Evolutionary conservation across 2,329 filamentous ascomycete species (phyloP), one percentile per base, ranked within the genome.

Genomic region (Curvularia eragrostidis): DNA sequence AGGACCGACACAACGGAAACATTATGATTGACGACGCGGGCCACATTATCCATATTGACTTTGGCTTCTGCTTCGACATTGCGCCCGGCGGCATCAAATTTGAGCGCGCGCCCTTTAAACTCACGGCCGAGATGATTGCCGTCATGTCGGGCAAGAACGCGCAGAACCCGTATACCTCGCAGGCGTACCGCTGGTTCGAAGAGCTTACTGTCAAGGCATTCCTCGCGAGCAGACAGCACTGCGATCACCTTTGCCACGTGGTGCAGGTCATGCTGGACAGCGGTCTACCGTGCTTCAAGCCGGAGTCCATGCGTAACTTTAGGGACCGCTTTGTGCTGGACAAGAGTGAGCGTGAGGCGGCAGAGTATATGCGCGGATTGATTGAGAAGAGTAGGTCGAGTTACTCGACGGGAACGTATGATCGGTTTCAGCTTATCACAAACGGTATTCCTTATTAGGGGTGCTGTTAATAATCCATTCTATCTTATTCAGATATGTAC

Each of bases 31-130:
- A 94, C 75, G 92, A 90, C 69, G 89, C 91, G 74, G 91, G 91
- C 9, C 91, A 95, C 72, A 93, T 94, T 55, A 88, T 95, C 59
- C 91, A 95, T 73, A 95, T 95, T 60, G 91, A 95, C 76, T 99
- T 99, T 73, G 95, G 95, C 9, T 99, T 99, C 85, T 98, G 94
- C 80, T 99, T 99, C 79, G 96, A 99, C 73, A 98, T 99, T 68
- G 95, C 93, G 1, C 95, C 95, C 0, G 95, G 95, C 47, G 95
- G 96, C 59, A 93, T 99, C 72, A 94, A 93, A 68, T 99, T 99
- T 74, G 95, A 99, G 82, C 90, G 95, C 23, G 95, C 95, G 0
- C 95, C 95, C 0, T 99, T 99, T 84, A 99, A 99, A 80, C 87
- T 99, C 53, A 99, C 95, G 0, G 86, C 88, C 7, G 95, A 99